phyloP scores from a whole-genome alignment of 1,284 basidiomycete species.

The Ustilago loliicola region DNA sequence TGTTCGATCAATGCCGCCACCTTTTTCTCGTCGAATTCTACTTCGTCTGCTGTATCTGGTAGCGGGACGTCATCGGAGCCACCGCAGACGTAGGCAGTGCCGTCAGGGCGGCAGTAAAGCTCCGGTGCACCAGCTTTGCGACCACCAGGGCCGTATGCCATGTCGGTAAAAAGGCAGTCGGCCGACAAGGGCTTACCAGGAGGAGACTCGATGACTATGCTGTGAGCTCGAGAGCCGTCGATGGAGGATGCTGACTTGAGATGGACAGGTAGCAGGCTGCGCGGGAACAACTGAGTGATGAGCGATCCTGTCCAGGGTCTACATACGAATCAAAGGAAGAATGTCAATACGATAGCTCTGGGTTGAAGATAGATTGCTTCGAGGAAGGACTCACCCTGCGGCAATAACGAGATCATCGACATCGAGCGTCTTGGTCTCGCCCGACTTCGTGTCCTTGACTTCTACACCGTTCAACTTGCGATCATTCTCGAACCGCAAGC shows the following conservation, averaged over 20 bases:
- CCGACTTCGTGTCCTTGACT: conserved; percentile 23
- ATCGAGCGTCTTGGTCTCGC: conserved; percentile 20
- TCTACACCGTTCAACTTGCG: conserved; percentile 43
- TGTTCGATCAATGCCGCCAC: conserved; percentile 72
- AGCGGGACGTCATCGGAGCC: conserved; percentile 71
- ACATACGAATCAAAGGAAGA: not conserved
- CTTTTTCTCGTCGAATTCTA: conserved; percentile 63
- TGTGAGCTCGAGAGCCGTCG: conserved; percentile 73
- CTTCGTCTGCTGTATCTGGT: conserved; percentile 67
- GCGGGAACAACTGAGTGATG: conserved; percentile 74
- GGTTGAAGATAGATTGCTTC: too few relatives aligned
- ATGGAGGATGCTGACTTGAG: conserved; percentile 70
- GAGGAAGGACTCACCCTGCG: conserved; percentile 29
- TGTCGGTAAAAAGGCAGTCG: conserved; percentile 74
- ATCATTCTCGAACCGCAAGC: conserved; percentile 37
- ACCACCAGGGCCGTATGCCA: conserved; percentile 67
- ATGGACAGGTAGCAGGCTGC: conserved; percentile 50
- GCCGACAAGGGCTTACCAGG: conserved; percentile 64
- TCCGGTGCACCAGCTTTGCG: conserved; percentile 52
- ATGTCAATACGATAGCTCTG: not conserved
- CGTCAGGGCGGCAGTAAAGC: conserved; percentile 69
- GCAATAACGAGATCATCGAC: conserved; percentile 44
- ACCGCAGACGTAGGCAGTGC: conserved; percentile 71
- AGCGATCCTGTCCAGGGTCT: conserved; percentile 84
- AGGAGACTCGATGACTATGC: conserved; percentile 71